These are phyloP conservation scores for Pseudodiploospora longispora DNA, from an alignment of 2,329 filamentous ascomycete genomes.

Conservation along the genomic window DNA sequence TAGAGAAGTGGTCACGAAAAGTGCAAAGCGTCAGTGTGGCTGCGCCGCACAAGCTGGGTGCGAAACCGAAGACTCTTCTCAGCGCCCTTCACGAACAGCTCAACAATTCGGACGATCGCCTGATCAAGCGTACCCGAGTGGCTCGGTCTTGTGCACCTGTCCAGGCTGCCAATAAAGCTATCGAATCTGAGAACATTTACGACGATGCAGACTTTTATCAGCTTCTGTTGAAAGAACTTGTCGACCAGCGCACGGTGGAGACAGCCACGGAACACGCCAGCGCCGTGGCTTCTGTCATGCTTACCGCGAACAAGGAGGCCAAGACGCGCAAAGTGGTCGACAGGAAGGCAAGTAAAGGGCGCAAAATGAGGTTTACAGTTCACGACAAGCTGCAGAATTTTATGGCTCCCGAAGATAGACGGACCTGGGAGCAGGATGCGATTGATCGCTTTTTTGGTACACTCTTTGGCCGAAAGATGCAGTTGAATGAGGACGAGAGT, in stretches of 20 bases:
- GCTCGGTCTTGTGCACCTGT: slow-evolving; percentile 70
- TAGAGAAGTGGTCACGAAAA: slow-evolving; percentile 89
- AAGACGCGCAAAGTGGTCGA: slow-evolving; percentile 81
- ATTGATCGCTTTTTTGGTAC: slow-evolving; percentile 71
- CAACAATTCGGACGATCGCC: slow-evolving; percentile 49
- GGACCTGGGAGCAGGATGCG: slow-evolving; percentile 71
- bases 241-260: slow-evolving; percentile 77
- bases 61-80: slow-evolving; percentile 42
- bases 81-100: slow-evolving; percentile 63
- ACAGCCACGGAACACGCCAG: slow-evolving; percentile 40
- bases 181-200: slow-evolving; percentile 60
- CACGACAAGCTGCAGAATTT: slow-evolving; percentile 98
- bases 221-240: slow-evolving; percentile 81
- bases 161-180: slow-evolving; percentile 51
- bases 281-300: slow-evolving; percentile 47
- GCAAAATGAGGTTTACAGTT: slow-evolving; percentile 88
- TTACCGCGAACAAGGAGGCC: slow-evolving; percentile 63
- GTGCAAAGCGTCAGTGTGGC: slow-evolving; percentile 39
- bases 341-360: slow-evolving; percentile 87
- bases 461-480: slow-evolving; percentile 62
- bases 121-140: slow-evolving; percentile 60
- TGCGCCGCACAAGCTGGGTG: slow-evolving; percentile 17
- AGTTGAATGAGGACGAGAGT: slow-evolving; percentile 51
- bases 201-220: slow-evolving; percentile 96
- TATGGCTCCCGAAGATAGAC: slow-evolving; percentile 83